Percentiles rank a stretch among this genome's conserved stretches.
Evolutionary conservation across 2,329 filamentous ascomycete species (phyloP).

Genomic region (Hypocrella siamensis): DNA sequence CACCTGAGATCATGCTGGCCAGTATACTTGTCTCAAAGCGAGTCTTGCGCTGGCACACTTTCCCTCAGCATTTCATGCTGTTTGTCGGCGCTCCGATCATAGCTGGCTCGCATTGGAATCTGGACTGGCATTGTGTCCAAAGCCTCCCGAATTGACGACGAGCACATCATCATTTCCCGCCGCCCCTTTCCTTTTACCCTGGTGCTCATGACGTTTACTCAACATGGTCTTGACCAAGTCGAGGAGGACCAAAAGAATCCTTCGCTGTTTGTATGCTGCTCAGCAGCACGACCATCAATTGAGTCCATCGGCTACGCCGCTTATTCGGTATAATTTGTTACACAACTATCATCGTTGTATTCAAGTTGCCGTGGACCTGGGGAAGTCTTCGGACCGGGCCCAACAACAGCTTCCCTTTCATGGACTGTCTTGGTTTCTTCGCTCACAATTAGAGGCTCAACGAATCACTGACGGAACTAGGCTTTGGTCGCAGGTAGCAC

Average conservation of each 20-base stretch:
- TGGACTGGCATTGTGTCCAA: background rate
- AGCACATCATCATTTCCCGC: background rate
- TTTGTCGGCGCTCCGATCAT: background rate
- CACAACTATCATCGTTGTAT: slow-evolving; percentile 14
- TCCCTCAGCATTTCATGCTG: slow-evolving; percentile 1
- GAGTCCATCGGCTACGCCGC: slow-evolving; percentile 12
- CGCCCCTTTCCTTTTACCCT: background rate
- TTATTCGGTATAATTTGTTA: slow-evolving; percentile 16
- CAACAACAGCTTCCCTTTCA: slow-evolving; percentile 5
- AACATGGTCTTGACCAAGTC: slow-evolving; percentile 12
- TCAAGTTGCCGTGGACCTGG: slow-evolving; percentile 13
- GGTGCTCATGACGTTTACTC: background rate
- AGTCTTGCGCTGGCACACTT: background rate
- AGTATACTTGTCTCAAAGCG: slow-evolving; percentile 2
- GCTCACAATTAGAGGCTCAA: slow-evolving; percentile 11
- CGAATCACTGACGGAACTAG: slow-evolving; percentile 14
- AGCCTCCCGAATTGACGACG: slow-evolving; percentile 1
- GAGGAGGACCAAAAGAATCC: slow-evolving; percentile 18
- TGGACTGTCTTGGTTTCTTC: slow-evolving; percentile 11
- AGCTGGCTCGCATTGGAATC: background rate
- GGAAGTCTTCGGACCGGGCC: slow-evolving; percentile 12
- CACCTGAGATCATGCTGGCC: slow-evolving; percentile 4
- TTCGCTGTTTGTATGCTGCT: slow-evolving; percentile 13
- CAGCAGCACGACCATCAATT: slow-evolving; percentile 24
- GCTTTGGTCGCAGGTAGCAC: slow-evolving; percentile 14